Evolutionary conservation across 768 basidiomycete genomes (phyloP).

Genomic region (Omphalotus guepiniiformis): DNA sequence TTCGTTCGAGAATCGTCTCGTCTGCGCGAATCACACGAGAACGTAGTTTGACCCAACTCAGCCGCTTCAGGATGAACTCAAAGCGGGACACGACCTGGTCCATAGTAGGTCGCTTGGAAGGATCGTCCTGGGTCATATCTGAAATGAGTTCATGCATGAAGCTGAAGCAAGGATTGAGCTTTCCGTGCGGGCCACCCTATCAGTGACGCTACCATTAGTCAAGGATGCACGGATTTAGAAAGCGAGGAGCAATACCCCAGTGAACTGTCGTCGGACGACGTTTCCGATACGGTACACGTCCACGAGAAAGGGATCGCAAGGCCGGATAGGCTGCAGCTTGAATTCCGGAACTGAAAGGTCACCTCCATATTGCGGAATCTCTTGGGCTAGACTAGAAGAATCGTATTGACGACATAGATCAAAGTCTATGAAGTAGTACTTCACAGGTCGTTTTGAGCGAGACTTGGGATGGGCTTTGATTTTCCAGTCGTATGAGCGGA

Average conservation of each 20-base stretch:
- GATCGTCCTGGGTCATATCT: constrained; percentile 6
- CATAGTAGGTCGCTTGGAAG: constrained; percentile 12
- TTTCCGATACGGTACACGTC: constrained; percentile 45
- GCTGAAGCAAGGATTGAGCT: constrained; percentile 4
- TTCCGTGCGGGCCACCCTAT: not conserved
- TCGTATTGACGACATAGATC: constrained; percentile 27
- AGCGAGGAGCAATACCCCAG: constrained; percentile 3
- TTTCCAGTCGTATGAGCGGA: not conserved
- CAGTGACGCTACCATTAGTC: not conserved
- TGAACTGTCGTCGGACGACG: constrained; percentile 17
- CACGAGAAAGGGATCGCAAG: constrained; percentile 35
- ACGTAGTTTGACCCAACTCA: constrained; percentile 6
- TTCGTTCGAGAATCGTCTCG: too few species aligned
- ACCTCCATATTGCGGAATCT: constrained; percentile 30
- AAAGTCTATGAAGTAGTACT: constrained; percentile 38
- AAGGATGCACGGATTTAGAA: not conserved
- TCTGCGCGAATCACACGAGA: not conserved
- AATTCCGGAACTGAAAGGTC: constrained; percentile 40
- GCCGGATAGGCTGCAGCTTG: constrained; percentile 7
- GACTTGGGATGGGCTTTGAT: constrained; percentile 16
- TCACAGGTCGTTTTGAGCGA: constrained; percentile 24
- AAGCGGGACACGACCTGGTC: constrained; percentile 12
- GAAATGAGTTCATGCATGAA: constrained; percentile 12
- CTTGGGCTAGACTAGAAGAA: constrained; percentile 21
- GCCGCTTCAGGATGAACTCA: not conserved